Evolutionary conservation across 495 filamentous ascomycete species (phyloP).

Genomic region (Aspergillus sclerotiicarbonarius): DNA sequence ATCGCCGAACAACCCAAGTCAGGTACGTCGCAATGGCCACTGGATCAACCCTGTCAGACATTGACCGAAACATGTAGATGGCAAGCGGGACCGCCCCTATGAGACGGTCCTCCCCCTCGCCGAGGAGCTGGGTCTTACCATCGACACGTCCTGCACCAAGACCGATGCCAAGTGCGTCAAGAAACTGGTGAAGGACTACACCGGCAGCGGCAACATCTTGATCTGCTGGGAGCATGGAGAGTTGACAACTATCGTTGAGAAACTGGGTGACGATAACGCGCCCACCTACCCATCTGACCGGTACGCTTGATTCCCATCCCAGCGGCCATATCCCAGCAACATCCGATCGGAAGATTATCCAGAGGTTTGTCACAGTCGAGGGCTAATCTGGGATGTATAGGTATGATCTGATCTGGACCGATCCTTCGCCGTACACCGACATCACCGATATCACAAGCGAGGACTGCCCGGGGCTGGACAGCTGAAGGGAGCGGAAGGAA

Average conservation of each 20-base stretch:
- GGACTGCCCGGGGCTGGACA: constrained; percentile 31
- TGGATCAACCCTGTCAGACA: background rate
- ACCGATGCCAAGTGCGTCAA: constrained; percentile 48
- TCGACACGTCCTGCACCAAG: constrained; percentile 50
- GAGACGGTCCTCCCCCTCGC: constrained; percentile 53
- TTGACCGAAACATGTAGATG: constrained; percentile 33
- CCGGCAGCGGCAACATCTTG: constrained; percentile 51
- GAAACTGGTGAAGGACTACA: constrained; percentile 42
- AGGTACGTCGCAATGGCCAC: constrained; percentile 26
- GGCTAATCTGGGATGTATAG: constrained; percentile 17
- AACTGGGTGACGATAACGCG: constrained; percentile 42
- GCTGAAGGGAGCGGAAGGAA: background rate
- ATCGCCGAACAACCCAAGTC: constrained; percentile 50
- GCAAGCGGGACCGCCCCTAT: constrained; percentile 47
- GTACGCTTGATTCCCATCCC: constrained; percentile 17
- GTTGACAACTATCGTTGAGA: constrained; percentile 45
- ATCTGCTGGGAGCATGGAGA: constrained; percentile 58
- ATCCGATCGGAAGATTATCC: background rate
- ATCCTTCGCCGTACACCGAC: constrained; percentile 33
- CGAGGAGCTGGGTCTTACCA: constrained; percentile 46
- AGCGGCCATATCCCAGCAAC: background rate
- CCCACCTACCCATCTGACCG: constrained; percentile 35
- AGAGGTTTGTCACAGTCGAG: background rate
- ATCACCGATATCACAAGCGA: constrained; percentile 35
- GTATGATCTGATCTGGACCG: constrained; percentile 45